phyloP scores from a whole-genome alignment of 192 early-diverging fungal genomes.

The Backusella luteola region DNA sequence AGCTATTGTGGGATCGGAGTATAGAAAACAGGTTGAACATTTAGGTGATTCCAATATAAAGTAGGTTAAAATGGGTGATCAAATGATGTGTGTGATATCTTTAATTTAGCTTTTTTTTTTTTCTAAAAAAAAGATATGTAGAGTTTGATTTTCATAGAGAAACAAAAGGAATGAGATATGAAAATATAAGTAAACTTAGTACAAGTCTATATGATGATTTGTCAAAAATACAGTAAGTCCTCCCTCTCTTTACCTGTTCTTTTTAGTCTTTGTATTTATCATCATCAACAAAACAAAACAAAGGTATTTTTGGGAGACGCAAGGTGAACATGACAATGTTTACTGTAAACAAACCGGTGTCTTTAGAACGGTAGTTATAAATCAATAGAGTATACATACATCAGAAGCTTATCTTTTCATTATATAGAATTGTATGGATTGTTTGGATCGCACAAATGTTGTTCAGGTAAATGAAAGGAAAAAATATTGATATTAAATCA shows the following conservation, averaged over 20 bases:
- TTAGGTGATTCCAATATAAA: constrained; percentile 46
- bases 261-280: not conserved
- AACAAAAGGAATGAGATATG: constrained; percentile 88
- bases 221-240: constrained; percentile 54
- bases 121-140: constrained; percentile 52
- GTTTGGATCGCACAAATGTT: constrained; percentile 96
- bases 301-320: constrained; percentile 23
- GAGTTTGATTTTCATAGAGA: constrained; percentile 96
- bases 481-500: not conserved
- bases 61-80: constrained; percentile 22
- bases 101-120: not conserved
- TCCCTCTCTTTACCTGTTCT: not conserved
- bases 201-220: constrained; percentile 68
- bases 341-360: constrained; percentile 39
- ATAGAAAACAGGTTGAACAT: constrained; percentile 51
- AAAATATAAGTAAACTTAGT: constrained; percentile 79
- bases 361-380: constrained; percentile 43
- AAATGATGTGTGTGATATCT: not conserved
- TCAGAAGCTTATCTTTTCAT: not conserved
- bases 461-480: constrained; percentile 39
- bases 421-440: constrained; percentile 92
- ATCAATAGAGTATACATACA: not conserved
- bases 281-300: not conserved
- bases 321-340: constrained; percentile 17
- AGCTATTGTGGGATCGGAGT: constrained; percentile 59